Base-by-base conservation (phyloP, 1,284 basidiomycete genomes). In the Flammula alnicola region DNA sequence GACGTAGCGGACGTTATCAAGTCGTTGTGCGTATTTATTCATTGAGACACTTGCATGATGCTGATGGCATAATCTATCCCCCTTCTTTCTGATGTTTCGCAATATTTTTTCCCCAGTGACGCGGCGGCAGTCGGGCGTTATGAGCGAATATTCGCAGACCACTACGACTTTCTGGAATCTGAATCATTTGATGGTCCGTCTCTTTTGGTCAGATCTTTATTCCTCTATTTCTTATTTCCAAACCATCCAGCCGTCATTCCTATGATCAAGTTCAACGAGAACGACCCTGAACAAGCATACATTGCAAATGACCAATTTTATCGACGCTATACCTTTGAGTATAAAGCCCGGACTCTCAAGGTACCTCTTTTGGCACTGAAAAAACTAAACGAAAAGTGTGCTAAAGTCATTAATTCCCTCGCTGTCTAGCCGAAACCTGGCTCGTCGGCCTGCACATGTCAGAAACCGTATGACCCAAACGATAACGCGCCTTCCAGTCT, bases 141-240 rank as follows among this genome's bases (percentile, higher is more conserved):
- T 45, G 79, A 81, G 58, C 70, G 74, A 14, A 55, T 81, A 5
- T 63, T 59, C 8, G 79, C 80, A 0, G 70, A 78, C 47, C 71
- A 73, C 6, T 61, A 52, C 25, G 79, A 81, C 38, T 66, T 68
- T 5, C 65, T 81, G 1, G 68, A 70, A 0, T 64, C 69, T 1
- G 59, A 66, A 7, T 66, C 71, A 0, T 71, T 81, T 42, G 63
- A 76, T 27, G 67, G 79, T 78, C 17, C n/a, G 39, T 48, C 19
- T 31, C 5, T 14, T 16, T 29, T 9, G 10, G 7, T 40, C 19
- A 20, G 9, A 26, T 27, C 7, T 7, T 20, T 9, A 42, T 54
- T 32, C 38, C 11, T n/a, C 17, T 8, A 30, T 37, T 12, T 27
- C 3, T 47, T 36, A 36, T 14, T 23, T 35, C 43, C 37, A 25